A percentile compares a stretch with the other conserved stretches of the same genome.
These are phyloP conservation scores for Exophiala aquamarina DNA, from an alignment of 2,329 filamentous ascomycete species.

Conservation along the genomic window DNA sequence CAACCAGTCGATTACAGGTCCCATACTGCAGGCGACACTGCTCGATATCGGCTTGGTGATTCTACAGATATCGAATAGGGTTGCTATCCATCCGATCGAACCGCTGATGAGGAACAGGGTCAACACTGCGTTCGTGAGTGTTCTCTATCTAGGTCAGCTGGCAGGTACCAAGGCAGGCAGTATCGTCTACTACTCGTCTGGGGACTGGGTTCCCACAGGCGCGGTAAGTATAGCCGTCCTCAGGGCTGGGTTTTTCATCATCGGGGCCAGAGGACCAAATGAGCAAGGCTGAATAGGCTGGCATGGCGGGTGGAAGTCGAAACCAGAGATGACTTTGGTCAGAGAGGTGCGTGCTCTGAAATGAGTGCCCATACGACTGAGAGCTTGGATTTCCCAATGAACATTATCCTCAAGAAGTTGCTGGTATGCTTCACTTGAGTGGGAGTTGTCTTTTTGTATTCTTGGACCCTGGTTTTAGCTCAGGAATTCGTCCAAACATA, in stretches of 20 bases:
- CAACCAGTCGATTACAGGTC: slow-evolving; percentile 64
- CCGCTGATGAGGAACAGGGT: slow-evolving; percentile 70
- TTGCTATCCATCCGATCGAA: slow-evolving; percentile 69
- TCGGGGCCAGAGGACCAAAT: slow-evolving; percentile 52
- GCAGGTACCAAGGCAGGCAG: slow-evolving; percentile 64
- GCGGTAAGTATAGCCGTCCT: slow-evolving; percentile 57
- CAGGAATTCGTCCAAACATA: too few species aligned
- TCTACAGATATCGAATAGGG: slow-evolving; percentile 69
- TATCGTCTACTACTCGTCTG: slow-evolving; percentile 50
- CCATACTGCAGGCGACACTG: slow-evolving; percentile 67
- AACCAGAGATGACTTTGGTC: too few species aligned
- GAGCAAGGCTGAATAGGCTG: slow-evolving; percentile 61
- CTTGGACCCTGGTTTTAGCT: too few species aligned
- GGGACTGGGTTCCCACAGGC: slow-evolving; percentile 57
- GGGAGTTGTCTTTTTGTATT: too few species aligned
- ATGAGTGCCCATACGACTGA: too few species aligned
- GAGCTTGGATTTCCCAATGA: too few species aligned
- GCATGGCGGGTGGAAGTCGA: slow-evolving; percentile 50
- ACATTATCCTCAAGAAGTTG: too few species aligned
- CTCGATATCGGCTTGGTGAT: slow-evolving; percentile 72
- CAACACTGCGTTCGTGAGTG: slow-evolving; percentile 79
- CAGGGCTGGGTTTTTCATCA: slow-evolving; percentile 48
- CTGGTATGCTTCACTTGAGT: too few species aligned
- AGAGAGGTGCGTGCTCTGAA: too few species aligned
- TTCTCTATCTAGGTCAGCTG: slow-evolving; percentile 71